These are phyloP conservation scores for Boletus eberwhitei DNA, from an alignment of 768 basidiomycete species.

Conservation along the genomic window DNA sequence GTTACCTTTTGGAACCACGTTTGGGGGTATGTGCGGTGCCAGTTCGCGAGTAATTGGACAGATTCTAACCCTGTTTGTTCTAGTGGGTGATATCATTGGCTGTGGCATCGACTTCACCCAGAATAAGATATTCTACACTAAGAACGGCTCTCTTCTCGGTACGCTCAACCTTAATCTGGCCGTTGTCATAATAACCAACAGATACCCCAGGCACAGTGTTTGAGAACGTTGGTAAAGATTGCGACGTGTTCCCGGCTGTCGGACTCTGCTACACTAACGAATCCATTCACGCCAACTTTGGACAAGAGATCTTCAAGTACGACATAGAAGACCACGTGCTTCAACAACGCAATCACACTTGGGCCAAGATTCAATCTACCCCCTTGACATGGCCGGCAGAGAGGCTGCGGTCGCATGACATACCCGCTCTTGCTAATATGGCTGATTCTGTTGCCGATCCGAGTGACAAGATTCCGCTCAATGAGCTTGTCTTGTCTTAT, in stretches of 20 bases:
- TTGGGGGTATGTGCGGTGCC: conserved; percentile 58
- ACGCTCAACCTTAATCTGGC: neutral
- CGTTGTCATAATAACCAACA: conserved; percentile 10
- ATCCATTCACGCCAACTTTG: conserved; percentile 82
- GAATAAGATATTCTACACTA: conserved; percentile 83
- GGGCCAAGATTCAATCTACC: conserved; percentile 63
- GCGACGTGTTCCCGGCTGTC: conserved; percentile 79
- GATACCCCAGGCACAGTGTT: conserved; percentile 56
- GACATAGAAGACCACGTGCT: conserved; percentile 88
- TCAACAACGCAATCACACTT: conserved; percentile 60
- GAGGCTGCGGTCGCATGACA: conserved; percentile 8
- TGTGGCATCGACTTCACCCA: conserved; percentile 90
- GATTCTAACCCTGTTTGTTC: conserved; percentile 4
- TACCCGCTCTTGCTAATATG: conserved; percentile 1
- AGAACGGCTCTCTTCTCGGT: conserved; percentile 78
- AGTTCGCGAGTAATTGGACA: neutral
- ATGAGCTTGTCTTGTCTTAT: conserved; percentile 74
- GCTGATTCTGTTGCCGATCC: conserved; percentile 37
- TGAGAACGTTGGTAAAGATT: conserved; percentile 63
- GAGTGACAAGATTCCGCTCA: conserved; percentile 56
- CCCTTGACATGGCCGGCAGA: conserved; percentile 46
- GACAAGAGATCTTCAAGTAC: conserved; percentile 78
- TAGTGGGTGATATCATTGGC: conserved; percentile 85
- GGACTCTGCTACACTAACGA: conserved; percentile 82
- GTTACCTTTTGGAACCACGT: conserved; percentile 70